Base-by-base conservation (phyloP, 176 grass and related monocot genomes). In the Metroxylon sagu region DNA sequence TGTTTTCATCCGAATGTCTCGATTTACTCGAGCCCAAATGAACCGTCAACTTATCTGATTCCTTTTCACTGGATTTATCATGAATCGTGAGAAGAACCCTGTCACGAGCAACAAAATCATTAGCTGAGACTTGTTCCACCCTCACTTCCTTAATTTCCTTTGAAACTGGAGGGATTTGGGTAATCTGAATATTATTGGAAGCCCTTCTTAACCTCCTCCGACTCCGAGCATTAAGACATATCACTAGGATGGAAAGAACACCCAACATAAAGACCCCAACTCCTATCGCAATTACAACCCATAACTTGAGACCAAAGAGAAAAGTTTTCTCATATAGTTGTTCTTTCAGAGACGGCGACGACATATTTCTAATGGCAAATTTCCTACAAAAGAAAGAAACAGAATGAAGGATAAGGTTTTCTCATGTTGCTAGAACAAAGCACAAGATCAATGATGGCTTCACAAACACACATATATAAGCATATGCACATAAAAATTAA, bases 101-200 rank as follows among this genome's bases (percentile, higher is more conserved):
- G n/a, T 83, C 73, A 68, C 65, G 79, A 1, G 53, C 61, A 25
- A 26, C 48, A 60, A 54, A 86, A 3, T 89, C 52, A 0, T 48
- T 85, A 18, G 81, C 60, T 4, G 83, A 73, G 55, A 88, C 78
- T 71, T 85, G 80, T 39, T 95, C 89, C 61, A 87, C 81, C 62
- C 79, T 79, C n/a, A 95, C 85, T 61, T 95, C 89, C 64, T 95
- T 95, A 53, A 95, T 95, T 67, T 88, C 89, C 64, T 95, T 95
- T 10, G 89, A 89, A 70, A 95, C 68, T 16, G 74, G 26, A 23
- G 89, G 89, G 56, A 98, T 92, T 75, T 77, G 83, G 59, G 67
- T 98, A 60, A 85, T 52, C 17, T 80, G 89, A 64, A 82, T 73
- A 60, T 76, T 88, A 26, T 71, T 72, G 6, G 81, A 73, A 68